Conservation (phyloP, 768 basidiomycete genomes). For the Termitomyces sp. region DNA sequence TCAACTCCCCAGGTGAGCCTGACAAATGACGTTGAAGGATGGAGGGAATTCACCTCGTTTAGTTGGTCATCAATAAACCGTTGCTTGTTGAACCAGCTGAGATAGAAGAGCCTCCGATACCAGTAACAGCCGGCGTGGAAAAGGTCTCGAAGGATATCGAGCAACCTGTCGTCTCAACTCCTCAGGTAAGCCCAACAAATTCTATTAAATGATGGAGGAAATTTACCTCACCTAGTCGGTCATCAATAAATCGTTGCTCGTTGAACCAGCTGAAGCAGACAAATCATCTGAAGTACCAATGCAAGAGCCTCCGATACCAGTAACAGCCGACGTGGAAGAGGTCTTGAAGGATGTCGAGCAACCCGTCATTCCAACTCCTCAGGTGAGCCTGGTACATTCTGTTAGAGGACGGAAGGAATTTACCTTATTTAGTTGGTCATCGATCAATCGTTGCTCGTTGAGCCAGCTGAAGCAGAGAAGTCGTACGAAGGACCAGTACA, state of each 20-base stretch:
- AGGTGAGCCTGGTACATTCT: slow-evolving; percentile 4
- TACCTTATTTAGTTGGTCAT: slow-evolving; percentile 15
- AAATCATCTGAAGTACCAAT: not conserved
- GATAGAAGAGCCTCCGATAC: not conserved
- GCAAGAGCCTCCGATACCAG: too few relatives aligned
- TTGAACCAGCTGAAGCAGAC: slow-evolving; percentile 4
- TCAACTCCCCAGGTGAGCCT: too few relatives aligned
- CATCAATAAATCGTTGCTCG: slow-evolving; percentile 15
- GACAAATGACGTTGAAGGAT: too few relatives aligned
- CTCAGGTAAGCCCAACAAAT: slow-evolving; percentile 7
- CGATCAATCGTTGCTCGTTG: slow-evolving; percentile 12
- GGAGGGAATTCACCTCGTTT: too few relatives aligned
- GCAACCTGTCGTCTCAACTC: not conserved
- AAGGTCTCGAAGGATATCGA: slow-evolving; percentile 1
- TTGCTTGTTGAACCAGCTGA: not conserved
- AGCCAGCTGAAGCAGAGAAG: slow-evolving; percentile 1
- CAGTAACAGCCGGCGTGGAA: not conserved
- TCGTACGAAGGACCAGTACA: not conserved
- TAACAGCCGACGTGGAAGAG: slow-evolving; percentile 4
- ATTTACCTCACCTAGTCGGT: slow-evolving; percentile 12
- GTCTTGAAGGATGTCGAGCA: not conserved
- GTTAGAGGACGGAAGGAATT: not conserved
- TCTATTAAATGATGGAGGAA: not conserved
- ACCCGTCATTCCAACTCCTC: slow-evolving; percentile 1
- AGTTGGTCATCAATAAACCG: too few relatives aligned